Evolutionary conservation across 805 yeast genomes (phyloP).

Genomic region (Starmerella bombi): DNA sequence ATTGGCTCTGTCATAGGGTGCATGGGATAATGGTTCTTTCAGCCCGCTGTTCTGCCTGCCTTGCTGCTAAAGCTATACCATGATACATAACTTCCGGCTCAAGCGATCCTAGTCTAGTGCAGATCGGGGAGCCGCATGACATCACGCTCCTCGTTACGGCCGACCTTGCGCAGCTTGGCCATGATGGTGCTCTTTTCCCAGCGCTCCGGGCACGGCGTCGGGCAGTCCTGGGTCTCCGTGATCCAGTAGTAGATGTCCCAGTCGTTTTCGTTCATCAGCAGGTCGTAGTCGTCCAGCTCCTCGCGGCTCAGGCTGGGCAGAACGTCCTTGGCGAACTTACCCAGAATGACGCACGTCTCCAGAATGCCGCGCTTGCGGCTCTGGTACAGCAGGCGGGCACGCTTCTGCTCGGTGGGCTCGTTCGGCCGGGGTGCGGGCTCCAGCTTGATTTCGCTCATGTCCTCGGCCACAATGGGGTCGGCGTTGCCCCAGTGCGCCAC

Average conservation of each 20-base stretch:
- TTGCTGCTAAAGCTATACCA: too few relatives aligned
- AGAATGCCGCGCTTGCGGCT: constrained; percentile 89
- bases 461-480: constrained; percentile 11
- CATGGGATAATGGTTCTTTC: too few relatives aligned
- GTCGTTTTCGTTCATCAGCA: constrained; percentile 78
- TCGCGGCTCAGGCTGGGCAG: constrained; percentile 44
- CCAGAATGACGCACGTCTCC: constrained; percentile 76
- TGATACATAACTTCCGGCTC: too few relatives aligned
- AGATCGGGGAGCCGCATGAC: constrained; percentile 80
- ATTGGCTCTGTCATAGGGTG: too few relatives aligned
- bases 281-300: constrained; percentile 74
- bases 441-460: constrained; percentile 36
- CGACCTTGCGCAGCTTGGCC: constrained; percentile 52
- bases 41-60: too few relatives aligned
- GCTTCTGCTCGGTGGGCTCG: constrained; percentile 58
- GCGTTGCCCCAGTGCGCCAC: constrained; percentile 4
- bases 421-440: constrained; percentile 66
- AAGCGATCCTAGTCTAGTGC: too few relatives aligned
- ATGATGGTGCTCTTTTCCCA: constrained; percentile 65
- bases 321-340: constrained; percentile 72
- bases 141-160: constrained; percentile 57
- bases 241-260: constrained; percentile 99
- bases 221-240: constrained; percentile 55
- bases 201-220: constrained; percentile 75
- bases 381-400: constrained; percentile 84